A percentile compares a stretch with the other conserved stretches of the same genome.
These are phyloP conservation scores for Nigrospora osmanthi DNA, from an alignment of 2,329 filamentous ascomycete genomes.

Conservation along the genomic window DNA sequence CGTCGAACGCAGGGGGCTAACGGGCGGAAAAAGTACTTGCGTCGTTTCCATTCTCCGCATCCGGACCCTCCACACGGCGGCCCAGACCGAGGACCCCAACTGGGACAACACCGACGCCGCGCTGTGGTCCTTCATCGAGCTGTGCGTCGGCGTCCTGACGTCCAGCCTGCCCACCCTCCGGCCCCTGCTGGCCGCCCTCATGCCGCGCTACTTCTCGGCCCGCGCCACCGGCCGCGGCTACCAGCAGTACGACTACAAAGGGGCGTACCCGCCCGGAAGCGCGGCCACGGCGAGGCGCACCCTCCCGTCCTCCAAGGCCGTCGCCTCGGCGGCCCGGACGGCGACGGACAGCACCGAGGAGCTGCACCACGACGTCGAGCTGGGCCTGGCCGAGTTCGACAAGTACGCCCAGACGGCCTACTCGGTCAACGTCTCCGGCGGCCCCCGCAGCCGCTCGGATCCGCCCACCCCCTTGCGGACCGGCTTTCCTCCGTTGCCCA, in stretches of 20 bases:
- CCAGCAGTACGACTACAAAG: not conserved
- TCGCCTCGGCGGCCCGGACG: not conserved
- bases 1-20: not conserved
- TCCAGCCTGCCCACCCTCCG: slow-evolving; percentile 20
- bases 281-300: not conserved
- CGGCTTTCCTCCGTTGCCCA: not conserved
- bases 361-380: slow-evolving; percentile 1
- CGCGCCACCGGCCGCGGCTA: not conserved
- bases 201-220: slow-evolving; percentile 7
- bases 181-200: slow-evolving; percentile 15
- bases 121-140: slow-evolving; percentile 22
- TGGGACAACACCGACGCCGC: slow-evolving; percentile 22
- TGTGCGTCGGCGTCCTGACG: slow-evolving; percentile 20
- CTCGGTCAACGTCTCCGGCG: not conserved
- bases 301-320: not conserved
- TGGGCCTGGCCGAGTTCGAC: not conserved
- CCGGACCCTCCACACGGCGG: slow-evolving; percentile 7
- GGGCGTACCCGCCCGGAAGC: not conserved
- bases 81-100: slow-evolving; percentile 13
- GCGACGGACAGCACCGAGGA: not conserved
- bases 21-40: slow-evolving; percentile 8
- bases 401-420: not conserved
- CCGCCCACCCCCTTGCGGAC: not conserved
- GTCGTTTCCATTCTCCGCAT: slow-evolving; percentile 15
- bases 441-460: not conserved